Evolutionary conservation across 371 early-diverging fungal genomes (phyloP).

Genomic region (Circinella umbellata): DNA sequence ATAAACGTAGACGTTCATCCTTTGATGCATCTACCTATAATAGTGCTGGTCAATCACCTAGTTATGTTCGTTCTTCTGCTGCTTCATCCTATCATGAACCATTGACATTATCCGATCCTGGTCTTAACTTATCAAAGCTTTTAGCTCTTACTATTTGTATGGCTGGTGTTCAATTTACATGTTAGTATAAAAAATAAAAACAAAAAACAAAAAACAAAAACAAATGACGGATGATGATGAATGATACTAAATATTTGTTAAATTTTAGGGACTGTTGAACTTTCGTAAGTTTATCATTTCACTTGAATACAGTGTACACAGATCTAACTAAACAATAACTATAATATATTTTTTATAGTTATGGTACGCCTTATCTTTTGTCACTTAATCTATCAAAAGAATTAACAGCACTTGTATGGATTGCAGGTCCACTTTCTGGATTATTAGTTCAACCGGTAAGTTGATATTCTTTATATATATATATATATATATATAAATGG

Average conservation of each 20-base stretch:
- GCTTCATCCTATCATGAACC: slow-evolving; percentile 18
- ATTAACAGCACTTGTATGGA: slow-evolving; percentile 76
- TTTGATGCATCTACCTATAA: slow-evolving; percentile 56
- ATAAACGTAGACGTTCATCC: slow-evolving; percentile 45
- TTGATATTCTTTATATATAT: not conserved
- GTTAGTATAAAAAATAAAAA: slow-evolving; percentile 45
- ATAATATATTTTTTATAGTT: slow-evolving; percentile 49
- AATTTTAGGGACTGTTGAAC: slow-evolving; percentile 57
- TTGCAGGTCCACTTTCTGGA: slow-evolving; percentile 83
- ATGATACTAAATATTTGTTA: not conserved
- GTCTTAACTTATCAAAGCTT: slow-evolving; percentile 19
- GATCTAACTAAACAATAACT: not conserved
- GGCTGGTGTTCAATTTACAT: slow-evolving; percentile 74
- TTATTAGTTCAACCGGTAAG: slow-evolving; percentile 37
- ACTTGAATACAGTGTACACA: not conserved
- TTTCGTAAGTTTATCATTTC: slow-evolving; percentile 44
- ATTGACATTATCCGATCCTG: slow-evolving; percentile 12
- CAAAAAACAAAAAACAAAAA: no score
- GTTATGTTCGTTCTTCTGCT: slow-evolving; percentile 19
- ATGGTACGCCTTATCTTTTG: slow-evolving; percentile 81
- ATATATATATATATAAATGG: not conserved
- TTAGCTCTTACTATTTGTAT: slow-evolving; percentile 44
- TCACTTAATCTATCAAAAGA: slow-evolving; percentile 71
- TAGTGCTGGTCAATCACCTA: slow-evolving; percentile 37
- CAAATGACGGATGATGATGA: not conserved